Evolutionary conservation across 192 early-diverging fungal species (phyloP), one percentile per base, ranked within the genome.

Genomic region (Obelidium mucronatum): DNA sequence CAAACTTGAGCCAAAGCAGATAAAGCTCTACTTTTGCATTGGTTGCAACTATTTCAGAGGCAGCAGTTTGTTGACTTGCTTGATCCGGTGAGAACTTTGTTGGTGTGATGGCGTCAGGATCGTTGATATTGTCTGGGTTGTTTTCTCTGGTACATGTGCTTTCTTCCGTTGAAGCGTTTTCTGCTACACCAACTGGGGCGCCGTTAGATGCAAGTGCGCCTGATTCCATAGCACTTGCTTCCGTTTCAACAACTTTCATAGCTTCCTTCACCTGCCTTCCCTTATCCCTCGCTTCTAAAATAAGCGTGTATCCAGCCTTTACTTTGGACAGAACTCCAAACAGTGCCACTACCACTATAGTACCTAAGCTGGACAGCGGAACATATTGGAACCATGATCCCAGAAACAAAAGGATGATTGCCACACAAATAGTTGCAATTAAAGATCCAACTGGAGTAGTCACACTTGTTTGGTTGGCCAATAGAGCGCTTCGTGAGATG

Each of bases 391-490:
- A 67, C 39, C n/a, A 28, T n/a, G 66, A 26, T 13, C 66, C 66
- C 19, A 67, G 2, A 11, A 26, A 67, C 17, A 67, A 17, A 8
- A 67, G n/a, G 11, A 67, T 36, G 6, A 42, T 31, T 42, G 42
- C 42, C 6, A 67, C 66, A 67, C 66, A 51, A 33, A 2, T 22
- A 1, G 31, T 30, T 35, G 31, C 26, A 36, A 72, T 36, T 8
- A 72, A 54, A 40, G 28, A 35, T 17, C 54, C 69, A 22, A 72
- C 17, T 22, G 69, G 69, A 0, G 37, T 59, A 13, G 55, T 42
- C 11, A 59, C 69, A 40, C 34, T 33, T 39, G 74, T 76, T 42
- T 76, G 74, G 26, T 19, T 56, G 8, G 74, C 74, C 19, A 76
- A 40, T 6, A 76, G 52, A 15, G 74, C 63, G 52, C 62, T 67